phyloP scores from a whole-genome alignment of 345 rosid genomes.

The Brassica rapa region DNA sequence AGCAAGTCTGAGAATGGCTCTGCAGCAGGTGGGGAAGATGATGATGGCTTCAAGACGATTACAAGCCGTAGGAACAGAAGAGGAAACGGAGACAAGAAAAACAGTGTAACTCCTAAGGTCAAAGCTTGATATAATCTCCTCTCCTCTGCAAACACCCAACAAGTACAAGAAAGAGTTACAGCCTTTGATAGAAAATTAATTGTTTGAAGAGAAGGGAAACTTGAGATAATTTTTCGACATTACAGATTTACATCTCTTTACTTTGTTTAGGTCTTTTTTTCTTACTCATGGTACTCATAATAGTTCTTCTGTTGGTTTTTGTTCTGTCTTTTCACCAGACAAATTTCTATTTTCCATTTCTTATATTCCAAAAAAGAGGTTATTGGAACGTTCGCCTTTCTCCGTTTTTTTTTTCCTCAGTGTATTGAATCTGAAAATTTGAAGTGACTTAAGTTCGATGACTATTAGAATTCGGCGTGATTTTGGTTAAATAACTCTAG shows the following conservation, averaged over 20 bases:
- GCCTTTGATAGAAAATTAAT: conserved; percentile 18
- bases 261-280: conserved; percentile 11
- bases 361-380: not conserved
- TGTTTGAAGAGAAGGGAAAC: conserved; percentile 3
- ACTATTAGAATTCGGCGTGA: too few relatives aligned
- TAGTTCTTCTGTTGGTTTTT: not conserved
- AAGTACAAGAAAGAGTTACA: conserved; percentile 13
- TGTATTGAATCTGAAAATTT: too few relatives aligned
- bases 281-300: not conserved
- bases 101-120: conserved; percentile 10
- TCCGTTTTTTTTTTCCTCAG: too few relatives aligned
- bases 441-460: too few relatives aligned
- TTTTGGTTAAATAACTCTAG: too few relatives aligned
- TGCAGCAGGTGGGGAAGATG: conserved; percentile 30
- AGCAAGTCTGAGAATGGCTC: conserved; percentile 31
- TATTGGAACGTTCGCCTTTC: not conserved
- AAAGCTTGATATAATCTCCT: conserved; percentile 12
- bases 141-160: conserved; percentile 3
- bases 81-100: conserved; percentile 13
- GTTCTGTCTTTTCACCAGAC: not conserved
- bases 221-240: conserved; percentile 17
- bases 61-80: conserved; percentile 28
- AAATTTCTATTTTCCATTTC: not conserved
- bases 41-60: conserved; percentile 8
- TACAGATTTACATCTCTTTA: conserved; percentile 24